Evolutionary conservation across 768 basidiomycete species (phyloP).

Genomic region (Tylopilus subfusipes): DNA sequence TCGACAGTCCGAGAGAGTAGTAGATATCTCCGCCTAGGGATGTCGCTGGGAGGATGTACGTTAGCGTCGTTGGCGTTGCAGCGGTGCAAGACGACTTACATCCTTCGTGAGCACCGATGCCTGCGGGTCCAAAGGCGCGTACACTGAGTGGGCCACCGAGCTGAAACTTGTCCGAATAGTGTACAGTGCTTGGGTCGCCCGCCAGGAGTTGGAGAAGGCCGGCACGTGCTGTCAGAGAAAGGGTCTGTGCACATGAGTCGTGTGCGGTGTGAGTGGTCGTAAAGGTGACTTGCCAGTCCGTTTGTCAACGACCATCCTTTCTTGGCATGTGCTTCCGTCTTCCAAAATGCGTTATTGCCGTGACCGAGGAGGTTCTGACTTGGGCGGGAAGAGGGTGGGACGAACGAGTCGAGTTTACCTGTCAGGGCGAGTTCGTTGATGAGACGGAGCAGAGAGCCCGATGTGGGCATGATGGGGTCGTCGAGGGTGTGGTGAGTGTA

Average conservation of each 20-base stretch:
- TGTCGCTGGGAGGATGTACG: conserved; percentile 51
- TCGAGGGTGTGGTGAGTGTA: conserved; percentile 55
- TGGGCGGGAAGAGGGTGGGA: not conserved
- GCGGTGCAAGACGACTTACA: conserved; percentile 39
- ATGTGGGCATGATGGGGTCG: conserved; percentile 27
- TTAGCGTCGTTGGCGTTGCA: not conserved
- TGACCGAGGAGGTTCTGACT: conserved; percentile 14
- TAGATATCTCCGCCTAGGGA: conserved; percentile 80
- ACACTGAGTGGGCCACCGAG: conserved; percentile 89
- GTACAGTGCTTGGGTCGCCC: conserved; percentile 35
- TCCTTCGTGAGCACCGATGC: conserved; percentile 75
- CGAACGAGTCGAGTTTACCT: conserved; percentile 20
- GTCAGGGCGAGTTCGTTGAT: conserved; percentile 21
- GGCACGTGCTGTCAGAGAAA: conserved; percentile 68
- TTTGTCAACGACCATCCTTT: conserved; percentile 23
- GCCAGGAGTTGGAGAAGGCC: conserved; percentile 69
- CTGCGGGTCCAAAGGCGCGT: conserved; percentile 69
- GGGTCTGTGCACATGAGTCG: conserved; percentile 45
- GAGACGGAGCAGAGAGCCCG: conserved; percentile 21
- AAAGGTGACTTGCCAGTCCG: conserved; percentile 20
- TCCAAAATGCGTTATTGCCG: conserved; percentile 28
- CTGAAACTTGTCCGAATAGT: conserved; percentile 86
- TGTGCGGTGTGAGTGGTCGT: not conserved
- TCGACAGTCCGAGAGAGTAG: conserved; percentile 72
- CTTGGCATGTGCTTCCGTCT: conserved; percentile 18